Evolutionary conservation across 257 asterid genomes (phyloP), one percentile per base, ranked within the genome.

Genomic region (Gentiana macrophylla): DNA sequence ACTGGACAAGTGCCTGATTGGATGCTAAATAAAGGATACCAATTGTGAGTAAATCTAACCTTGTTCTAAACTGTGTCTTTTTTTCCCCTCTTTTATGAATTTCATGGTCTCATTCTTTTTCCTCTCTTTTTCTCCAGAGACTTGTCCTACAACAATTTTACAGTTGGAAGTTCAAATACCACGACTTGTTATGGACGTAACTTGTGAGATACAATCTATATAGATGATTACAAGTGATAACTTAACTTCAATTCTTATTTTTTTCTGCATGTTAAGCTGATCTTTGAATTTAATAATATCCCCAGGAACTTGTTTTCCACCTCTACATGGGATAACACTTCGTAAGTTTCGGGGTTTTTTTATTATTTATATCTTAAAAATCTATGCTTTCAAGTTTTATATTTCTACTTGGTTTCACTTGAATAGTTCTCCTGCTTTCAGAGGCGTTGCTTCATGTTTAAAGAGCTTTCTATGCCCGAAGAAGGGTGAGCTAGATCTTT

Each of bases 291-390:
- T 24, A 24, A 15, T 8, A 44, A 38, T 38, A 7, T 61, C 60
- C 56, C 37, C 91, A 79, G 91, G 68, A 82, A 82, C 64, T 66
- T 82, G 74, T 82, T 82, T 58, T 86, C 84, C 24, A 77, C 77
- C 84, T 72, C 82, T 8, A 69, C 81, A 13, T 64, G 60, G 49
- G 75, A 72, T 62, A 77, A 77, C 53, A 57, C 24, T 35, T 59
- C 67, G 86, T 79, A 57, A 79, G 86, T 72, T 69, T 70, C 57
- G 52, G 37, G n/a, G 8, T 38, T 38, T 24, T 51, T 8, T 37
- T 12, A 53, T 52, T 32, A 46, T 1, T 4, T 12, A 7, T 34
- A 4, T 10, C 32, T 62, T 44, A 33, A 37, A 13, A 7, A 4
- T 37, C 36, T 51, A 37, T 55, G 8, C 38, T n/a, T 24, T 24